These are phyloP conservation scores for Suillus weaverae DNA, from an alignment of 768 basidiomycete species.

Conservation along the genomic window DNA sequence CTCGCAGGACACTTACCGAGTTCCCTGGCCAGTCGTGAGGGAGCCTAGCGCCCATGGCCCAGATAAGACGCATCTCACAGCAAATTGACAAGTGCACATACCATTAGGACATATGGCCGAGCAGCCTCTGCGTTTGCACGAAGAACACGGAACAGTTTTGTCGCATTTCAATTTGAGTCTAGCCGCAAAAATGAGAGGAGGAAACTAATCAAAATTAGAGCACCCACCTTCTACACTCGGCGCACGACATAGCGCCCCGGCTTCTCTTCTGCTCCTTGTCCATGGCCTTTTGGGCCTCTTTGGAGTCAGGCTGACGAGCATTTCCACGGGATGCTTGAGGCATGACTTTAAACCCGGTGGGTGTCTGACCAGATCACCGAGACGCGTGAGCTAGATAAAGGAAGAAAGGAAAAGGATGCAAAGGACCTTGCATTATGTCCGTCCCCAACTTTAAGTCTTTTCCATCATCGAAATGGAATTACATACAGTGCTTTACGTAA, in stretches of 20 bases:
- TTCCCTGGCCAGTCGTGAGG: slow-evolving; percentile 75
- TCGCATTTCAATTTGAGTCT: slow-evolving; percentile 76
- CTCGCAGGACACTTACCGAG: slow-evolving; percentile 46
- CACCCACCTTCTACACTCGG: slow-evolving; percentile 60
- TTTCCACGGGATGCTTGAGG: slow-evolving; percentile 52
- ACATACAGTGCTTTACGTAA: slow-evolving; percentile 8
- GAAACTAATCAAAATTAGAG: slow-evolving; percentile 11
- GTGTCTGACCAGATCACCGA: not conserved
- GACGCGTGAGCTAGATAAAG: not conserved
- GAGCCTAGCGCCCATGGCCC: slow-evolving; percentile 38
- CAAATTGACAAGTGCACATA: not conserved
- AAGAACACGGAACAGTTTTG: slow-evolving; percentile 58
- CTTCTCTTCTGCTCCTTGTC: slow-evolving; percentile 70
- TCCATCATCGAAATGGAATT: slow-evolving; percentile 9
- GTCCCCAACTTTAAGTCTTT: slow-evolving; percentile 2
- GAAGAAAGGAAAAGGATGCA: not conserved
- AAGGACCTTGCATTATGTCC: not conserved
- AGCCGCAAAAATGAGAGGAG: not conserved
- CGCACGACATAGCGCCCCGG: slow-evolving; percentile 53
- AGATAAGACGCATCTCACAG: not conserved
- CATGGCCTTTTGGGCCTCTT: slow-evolving; percentile 46
- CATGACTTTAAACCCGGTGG: slow-evolving; percentile 31
- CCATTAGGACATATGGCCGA: slow-evolving; percentile 77
- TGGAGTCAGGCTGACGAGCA: slow-evolving; percentile 29
- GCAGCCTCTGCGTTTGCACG: slow-evolving; percentile 72